Evolutionary conservation across 1,284 basidiomycete genomes (phyloP).

Genomic region (Naganishia albida): DNA sequence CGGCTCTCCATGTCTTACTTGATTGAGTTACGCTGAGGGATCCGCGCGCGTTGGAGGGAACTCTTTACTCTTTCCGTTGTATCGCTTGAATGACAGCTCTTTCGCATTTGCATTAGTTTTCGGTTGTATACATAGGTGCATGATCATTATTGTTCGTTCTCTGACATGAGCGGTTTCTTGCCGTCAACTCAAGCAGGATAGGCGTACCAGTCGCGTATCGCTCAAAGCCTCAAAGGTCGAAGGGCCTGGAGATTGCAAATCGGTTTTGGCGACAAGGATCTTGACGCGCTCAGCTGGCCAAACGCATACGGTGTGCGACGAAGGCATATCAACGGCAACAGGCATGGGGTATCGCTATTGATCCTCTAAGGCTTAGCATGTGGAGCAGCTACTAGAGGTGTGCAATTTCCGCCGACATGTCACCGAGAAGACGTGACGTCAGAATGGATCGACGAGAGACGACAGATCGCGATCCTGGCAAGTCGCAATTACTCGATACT

Average conservation of each 20-base stretch:
- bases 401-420: neutral
- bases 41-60: too few species aligned
- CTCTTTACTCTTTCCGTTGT: neutral
- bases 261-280: too few species aligned
- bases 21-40: neutral
- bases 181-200: too few species aligned
- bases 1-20: neutral
- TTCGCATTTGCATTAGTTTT: conserved; percentile 1
- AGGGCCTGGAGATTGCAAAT: too few species aligned
- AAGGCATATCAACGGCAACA: too few species aligned
- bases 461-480: neutral
- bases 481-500: too few species aligned
- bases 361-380: neutral
- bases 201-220: too few species aligned
- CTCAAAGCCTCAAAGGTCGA: too few species aligned
- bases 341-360: neutral
- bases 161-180: neutral
- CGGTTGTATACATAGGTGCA: neutral
- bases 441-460: neutral
- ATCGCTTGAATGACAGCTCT: neutral
- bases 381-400: too few species aligned
- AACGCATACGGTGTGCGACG: too few species aligned
- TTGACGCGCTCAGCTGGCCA: too few species aligned
- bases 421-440: conserved; percentile 4
- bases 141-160: neutral